Conservation (phyloP, 768 basidiomycete species). For the Serendipita sp. region DNA sequence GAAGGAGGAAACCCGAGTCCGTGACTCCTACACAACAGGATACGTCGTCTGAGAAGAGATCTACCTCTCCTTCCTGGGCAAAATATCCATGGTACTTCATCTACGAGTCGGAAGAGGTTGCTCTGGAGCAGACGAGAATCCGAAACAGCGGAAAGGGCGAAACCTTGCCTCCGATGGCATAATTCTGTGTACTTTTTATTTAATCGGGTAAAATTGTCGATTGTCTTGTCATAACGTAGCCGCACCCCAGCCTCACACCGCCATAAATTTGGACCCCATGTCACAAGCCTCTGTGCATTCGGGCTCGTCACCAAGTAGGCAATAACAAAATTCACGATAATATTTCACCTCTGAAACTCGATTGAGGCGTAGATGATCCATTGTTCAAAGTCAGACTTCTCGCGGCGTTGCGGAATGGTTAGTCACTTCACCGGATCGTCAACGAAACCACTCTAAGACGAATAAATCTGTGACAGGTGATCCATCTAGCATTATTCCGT, state of each 20-base stretch:
- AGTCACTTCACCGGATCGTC: conserved; percentile 11
- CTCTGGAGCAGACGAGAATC: background rate
- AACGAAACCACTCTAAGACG: background rate
- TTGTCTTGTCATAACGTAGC: too few species aligned
- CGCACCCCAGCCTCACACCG: background rate
- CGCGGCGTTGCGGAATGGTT: conserved; percentile 45
- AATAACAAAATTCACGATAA: background rate
- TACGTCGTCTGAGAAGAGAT: background rate
- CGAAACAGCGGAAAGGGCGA: background rate
- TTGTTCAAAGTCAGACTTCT: conserved; percentile 51
- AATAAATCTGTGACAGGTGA: conserved; percentile 34
- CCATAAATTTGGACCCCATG: background rate
- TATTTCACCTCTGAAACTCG: background rate
- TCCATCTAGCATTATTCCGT: conserved; percentile 62
- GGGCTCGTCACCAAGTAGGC: background rate
- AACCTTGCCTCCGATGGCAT: background rate
- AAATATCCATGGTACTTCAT: background rate
- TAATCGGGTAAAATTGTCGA: background rate
- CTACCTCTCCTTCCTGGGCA: background rate
- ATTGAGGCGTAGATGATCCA: conserved; percentile 21
- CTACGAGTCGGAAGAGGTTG: background rate
- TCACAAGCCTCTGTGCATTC: background rate
- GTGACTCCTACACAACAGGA: background rate
- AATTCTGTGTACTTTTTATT: background rate
- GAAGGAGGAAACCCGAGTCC: background rate